phyloP scores from a whole-genome alignment of 2,329 filamentous ascomycete genomes.

The Mariannaea elegans region DNA sequence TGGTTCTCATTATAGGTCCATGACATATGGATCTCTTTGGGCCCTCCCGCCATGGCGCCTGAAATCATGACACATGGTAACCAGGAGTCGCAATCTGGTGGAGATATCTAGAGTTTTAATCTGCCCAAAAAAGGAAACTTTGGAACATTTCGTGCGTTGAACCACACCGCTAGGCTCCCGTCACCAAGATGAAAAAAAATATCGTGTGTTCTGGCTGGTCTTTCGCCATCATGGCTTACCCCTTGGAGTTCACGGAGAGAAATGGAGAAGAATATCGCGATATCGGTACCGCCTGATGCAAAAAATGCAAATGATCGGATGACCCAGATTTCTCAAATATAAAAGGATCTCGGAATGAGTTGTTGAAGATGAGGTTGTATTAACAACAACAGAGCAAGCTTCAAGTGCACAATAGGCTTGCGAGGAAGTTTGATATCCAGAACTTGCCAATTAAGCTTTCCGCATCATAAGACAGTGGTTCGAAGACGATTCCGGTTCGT shows the following conservation, averaged over 20 bases:
- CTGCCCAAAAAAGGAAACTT: slow-evolving; percentile 36
- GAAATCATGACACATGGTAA: slow-evolving; percentile 20
- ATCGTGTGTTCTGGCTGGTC: slow-evolving; percentile 10
- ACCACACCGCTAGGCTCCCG: slow-evolving; percentile 23
- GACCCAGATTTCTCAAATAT: slow-evolving; percentile 1
- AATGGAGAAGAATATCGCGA: slow-evolving; percentile 15
- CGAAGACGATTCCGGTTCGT: no score
- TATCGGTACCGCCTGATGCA: slow-evolving; percentile 1
- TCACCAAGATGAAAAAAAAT: slow-evolving; percentile 1
- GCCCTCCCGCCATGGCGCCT: slow-evolving; percentile 21
- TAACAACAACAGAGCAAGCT: neutral
- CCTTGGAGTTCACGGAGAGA: slow-evolving; percentile 1
- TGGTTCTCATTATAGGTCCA: slow-evolving; percentile 19
- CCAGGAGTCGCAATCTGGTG: slow-evolving; percentile 23
- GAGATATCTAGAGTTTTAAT: slow-evolving; percentile 18
- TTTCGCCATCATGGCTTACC: slow-evolving; percentile 15
- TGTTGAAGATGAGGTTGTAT: neutral
- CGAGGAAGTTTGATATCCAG: neutral
- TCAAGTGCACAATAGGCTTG: neutral
- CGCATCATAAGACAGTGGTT: neutral
- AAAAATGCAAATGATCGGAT: neutral
- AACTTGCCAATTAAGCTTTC: neutral
- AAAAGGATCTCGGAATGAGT: slow-evolving; percentile 1
- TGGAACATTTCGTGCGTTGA: slow-evolving; percentile 36
- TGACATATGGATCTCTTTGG: slow-evolving; percentile 28